Base-by-base conservation (phyloP, 2,329 filamentous ascomycete genomes). In the Harringtonia aguacate region DNA sequence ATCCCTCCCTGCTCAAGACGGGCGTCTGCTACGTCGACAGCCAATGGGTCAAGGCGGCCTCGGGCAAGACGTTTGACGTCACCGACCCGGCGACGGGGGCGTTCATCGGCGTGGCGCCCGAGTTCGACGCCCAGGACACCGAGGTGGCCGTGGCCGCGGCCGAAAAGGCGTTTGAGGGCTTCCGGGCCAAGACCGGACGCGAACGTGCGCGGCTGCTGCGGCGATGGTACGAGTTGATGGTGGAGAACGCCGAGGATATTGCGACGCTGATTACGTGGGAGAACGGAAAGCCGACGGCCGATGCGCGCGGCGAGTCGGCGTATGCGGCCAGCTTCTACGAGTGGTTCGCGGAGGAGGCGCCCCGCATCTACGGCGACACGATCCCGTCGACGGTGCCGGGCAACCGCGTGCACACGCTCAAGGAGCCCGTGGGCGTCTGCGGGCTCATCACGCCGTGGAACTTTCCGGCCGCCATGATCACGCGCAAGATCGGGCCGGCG, bases 21-120 rank as follows among this genome's bases (percentile, higher is more conserved):
- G 77, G 89, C 59, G 75, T 78, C 47, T 77, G 79, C 56, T 95
- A 90, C 59, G 81, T 97, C 58, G 90, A 98, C 61, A 92, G 92
- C 57, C 76, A 94, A 74, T 98, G 89, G 86, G 77, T 94, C 49
- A 73, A 75, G 54, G 86, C 90, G 54, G 77, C 79, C 57, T 94
- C 87, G 1, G 86, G 87, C 58, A 81, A 94, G 74, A 95, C 87
- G 37, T 98, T 97, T 62, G 81, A 92, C 60, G 86, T 95, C 48
- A 33, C 54, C 81, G 88, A 98, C 61, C 92, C 92, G 9, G 81
- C 87, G 3, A 86, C 86, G 10, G 85, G 85, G 52, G 75, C 84
- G 53, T 63, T 84, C 33, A 89, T 97, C 54, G 88, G 86, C 46
- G 85, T 78, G 21, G 83, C 82, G 59, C 87, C 92, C 50, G 90